Conservation (phyloP, 176 grass and related monocot species). For the Carex scoparia region DNA sequence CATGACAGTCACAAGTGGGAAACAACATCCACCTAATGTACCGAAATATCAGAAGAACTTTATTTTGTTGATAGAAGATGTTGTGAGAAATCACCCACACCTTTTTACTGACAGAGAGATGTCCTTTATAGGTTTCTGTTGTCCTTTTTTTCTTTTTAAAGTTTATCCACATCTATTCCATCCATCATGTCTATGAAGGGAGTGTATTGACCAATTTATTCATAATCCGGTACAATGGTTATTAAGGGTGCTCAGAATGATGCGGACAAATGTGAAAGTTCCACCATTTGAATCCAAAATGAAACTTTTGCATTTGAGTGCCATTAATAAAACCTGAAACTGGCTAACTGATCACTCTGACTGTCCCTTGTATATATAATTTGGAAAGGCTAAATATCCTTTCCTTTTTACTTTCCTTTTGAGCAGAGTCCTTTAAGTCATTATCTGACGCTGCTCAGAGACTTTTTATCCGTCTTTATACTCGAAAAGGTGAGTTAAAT, state of each 20-base stretch:
- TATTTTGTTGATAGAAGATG: slow-evolving; percentile 63
- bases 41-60: slow-evolving; percentile 75
- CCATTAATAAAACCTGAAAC: not conserved
- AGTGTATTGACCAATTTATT: slow-evolving; percentile 1
- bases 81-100: slow-evolving; percentile 63
- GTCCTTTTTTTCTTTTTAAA: not conserved
- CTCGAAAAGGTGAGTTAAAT: slow-evolving; percentile 67
- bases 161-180: slow-evolving; percentile 9
- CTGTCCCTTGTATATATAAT: not conserved
- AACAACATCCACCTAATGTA: slow-evolving; percentile 26
- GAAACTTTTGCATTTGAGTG: not conserved
- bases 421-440: slow-evolving; percentile 58
- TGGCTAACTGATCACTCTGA: not conserved
- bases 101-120: slow-evolving; percentile 62
- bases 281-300: not conserved
- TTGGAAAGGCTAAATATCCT: not conserved
- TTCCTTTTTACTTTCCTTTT: slow-evolving; percentile 5
- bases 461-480: slow-evolving; percentile 92
- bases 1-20: slow-evolving; percentile 38
- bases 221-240: not conserved
- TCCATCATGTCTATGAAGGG: not conserved
- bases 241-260: not conserved
- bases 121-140: slow-evolving; percentile 61
- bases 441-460: slow-evolving; percentile 64
- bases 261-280: not conserved